Evolutionary conservation across 75 land plant genomes (phyloP).

Genomic region (Picea sitchensis): DNA sequence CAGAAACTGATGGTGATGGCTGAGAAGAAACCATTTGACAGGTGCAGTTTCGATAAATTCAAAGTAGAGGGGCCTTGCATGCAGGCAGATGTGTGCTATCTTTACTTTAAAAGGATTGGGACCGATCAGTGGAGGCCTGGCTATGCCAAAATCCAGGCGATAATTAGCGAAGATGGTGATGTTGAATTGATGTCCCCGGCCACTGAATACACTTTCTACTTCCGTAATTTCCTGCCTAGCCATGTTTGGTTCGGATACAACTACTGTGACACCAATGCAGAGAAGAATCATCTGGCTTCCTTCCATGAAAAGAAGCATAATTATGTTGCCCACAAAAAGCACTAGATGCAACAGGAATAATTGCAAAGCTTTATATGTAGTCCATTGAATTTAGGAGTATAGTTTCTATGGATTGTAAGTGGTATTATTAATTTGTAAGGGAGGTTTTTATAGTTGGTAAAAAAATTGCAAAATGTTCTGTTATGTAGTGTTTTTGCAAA

Average conservation of each 20-base stretch:
- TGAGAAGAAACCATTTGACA: background rate
- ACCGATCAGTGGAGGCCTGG: slow-evolving; percentile 8
- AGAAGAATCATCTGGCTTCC: background rate
- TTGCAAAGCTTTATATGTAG: too few relatives aligned
- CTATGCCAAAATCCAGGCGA: background rate
- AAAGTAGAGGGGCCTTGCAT: slow-evolving; percentile 2
- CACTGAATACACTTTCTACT: background rate
- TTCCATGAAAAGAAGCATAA: background rate
- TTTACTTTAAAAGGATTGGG: background rate
- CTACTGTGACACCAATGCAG: background rate
- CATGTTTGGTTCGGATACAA: background rate
- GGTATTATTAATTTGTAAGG: too few relatives aligned
- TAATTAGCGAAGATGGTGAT: background rate
- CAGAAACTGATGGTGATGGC: background rate
- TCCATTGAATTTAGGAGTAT: too few relatives aligned
- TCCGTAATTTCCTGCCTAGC: background rate
- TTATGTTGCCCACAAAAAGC: too few relatives aligned
- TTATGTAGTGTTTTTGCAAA: too few relatives aligned
- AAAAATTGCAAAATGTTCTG: too few relatives aligned
- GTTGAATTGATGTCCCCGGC: background rate
- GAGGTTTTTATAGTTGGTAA: too few relatives aligned
- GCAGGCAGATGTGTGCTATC: background rate
- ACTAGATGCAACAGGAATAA: too few relatives aligned
- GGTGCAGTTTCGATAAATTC: background rate
- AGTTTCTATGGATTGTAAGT: too few relatives aligned